Base-by-base conservation (phyloP, 768 basidiomycete genomes). In the Austroboletus eburneus region DNA sequence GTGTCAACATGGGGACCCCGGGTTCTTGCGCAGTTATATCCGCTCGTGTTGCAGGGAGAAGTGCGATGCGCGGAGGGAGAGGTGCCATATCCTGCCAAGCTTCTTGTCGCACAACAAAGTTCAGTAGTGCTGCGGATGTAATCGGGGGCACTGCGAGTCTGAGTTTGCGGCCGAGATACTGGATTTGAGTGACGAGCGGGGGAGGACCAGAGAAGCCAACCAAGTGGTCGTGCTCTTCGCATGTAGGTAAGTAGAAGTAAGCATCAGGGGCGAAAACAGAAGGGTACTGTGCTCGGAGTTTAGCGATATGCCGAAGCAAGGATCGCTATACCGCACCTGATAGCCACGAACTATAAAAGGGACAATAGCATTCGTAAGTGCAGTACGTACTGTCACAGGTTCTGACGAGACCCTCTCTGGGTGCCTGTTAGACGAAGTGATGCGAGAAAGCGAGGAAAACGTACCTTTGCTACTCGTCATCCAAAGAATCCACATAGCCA, bases 401-500 rank as follows among this genome's bases (percentile, higher is more conserved):
- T 75, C 72, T 10, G 45, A 39, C 40, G 44, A 48, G 38, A 73
- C 60, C 24, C 56, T 56, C 43, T 63, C 75, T 75, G 45, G n/a
- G 48, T 14, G 17, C 32, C 18, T 29, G 42, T 68, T 35, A 55
- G 47, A 51, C 49, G 30, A 35, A 25, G 43, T 8, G 39, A 47
- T 30, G 33, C 17, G 14, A 25, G 48, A 37, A 36, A 9, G 27
- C 10, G 43, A 23, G 44, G 39, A 44, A 40, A 30, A 44, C 69
- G 54, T 48, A 66, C 77, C 70, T 63, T 60, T 63, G 42, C 56
- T 69, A 39, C 54, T 65, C 9, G 69, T 67, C 71, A 75, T 68
- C 77, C 76, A 78, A 24, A 74, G 56, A 16, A 78, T 52, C 75
- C 74, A 78, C 5, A 72, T 32, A 9, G 68, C 60, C 17, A 78